phyloP scores from a whole-genome alignment of 495 filamentous ascomycete species.

The Chaetomium fimeti region DNA sequence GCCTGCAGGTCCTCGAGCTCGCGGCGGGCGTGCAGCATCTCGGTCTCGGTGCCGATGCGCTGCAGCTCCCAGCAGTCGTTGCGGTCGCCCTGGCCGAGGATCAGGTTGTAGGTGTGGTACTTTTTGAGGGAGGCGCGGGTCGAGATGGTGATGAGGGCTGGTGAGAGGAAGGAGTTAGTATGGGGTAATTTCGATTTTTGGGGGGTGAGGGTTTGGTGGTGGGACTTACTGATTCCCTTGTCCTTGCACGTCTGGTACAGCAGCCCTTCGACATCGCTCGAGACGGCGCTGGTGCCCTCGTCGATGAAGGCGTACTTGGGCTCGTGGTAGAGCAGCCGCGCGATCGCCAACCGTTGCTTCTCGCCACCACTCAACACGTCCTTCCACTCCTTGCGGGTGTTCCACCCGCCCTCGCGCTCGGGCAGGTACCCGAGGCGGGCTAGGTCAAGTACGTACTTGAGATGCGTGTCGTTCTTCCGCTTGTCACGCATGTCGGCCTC shows the following conservation, averaged over 20 bases:
- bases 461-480: slow-evolving; percentile 67
- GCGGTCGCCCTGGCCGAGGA: slow-evolving; percentile 68
- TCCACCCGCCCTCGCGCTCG: slow-evolving; percentile 92
- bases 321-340: slow-evolving; percentile 89
- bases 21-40: slow-evolving; percentile 86
- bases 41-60: slow-evolving; percentile 84
- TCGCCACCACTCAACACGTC: slow-evolving; percentile 96
- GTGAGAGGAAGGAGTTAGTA: background rate
- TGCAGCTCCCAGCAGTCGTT: slow-evolving; percentile 81
- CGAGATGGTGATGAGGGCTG: slow-evolving; percentile 85
- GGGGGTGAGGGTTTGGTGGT: background rate
- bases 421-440: slow-evolving; percentile 86
- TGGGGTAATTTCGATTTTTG: background rate
- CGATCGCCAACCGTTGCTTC: slow-evolving; percentile 92
- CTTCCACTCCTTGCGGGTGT: slow-evolving; percentile 96
- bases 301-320: slow-evolving; percentile 92
- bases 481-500: slow-evolving; percentile 89
- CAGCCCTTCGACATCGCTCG: slow-evolving; percentile 88
- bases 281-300: slow-evolving; percentile 92
- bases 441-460: slow-evolving; percentile 74
- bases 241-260: slow-evolving; percentile 91
- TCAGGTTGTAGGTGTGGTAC: slow-evolving; percentile 88
- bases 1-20: slow-evolving; percentile 83
- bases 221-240: slow-evolving; percentile 80
- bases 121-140: slow-evolving; percentile 90